These are phyloP conservation scores for Pseudocercospora macadamiae DNA, from an alignment of 2,329 filamentous ascomycete genomes.

Conservation along the genomic window DNA sequence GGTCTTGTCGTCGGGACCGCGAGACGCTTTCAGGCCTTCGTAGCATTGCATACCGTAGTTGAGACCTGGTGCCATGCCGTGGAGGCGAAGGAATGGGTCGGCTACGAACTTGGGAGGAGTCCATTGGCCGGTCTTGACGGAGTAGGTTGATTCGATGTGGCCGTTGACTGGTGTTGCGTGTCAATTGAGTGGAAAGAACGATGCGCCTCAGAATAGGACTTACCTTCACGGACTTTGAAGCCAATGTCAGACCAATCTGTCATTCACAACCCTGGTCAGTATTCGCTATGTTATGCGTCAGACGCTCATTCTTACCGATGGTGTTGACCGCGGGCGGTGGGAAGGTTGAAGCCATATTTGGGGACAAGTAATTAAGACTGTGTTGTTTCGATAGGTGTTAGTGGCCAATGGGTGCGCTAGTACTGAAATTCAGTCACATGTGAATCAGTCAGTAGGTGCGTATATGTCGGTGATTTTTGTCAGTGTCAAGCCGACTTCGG, in stretches of 20 bases:
- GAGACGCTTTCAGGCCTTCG: conserved; percentile 98
- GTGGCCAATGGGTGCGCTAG: background rate
- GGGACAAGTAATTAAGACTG: background rate
- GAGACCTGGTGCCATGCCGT: conserved; percentile 91
- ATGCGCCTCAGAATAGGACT: conserved; percentile 23
- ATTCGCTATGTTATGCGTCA: background rate
- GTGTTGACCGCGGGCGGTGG: conserved; percentile 77
- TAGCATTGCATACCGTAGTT: conserved; percentile 99
- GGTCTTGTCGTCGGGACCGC: conserved; percentile 65
- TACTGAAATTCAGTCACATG: background rate
- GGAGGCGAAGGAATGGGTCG: conserved; percentile 83
- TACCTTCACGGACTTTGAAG: conserved; percentile 89
- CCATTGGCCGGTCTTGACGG: conserved; percentile 74
- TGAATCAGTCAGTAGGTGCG: conserved; percentile 1
- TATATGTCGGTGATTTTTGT: background rate
- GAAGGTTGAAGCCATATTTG: conserved; percentile 54
- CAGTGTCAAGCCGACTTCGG: conserved; percentile 5
- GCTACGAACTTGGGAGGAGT: conserved; percentile 74
- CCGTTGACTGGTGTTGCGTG: conserved; percentile 71
- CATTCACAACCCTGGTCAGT: conserved; percentile 13
- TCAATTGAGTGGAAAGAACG: background rate
- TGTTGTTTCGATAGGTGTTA: background rate
- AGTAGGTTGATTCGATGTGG: conserved; percentile 88
- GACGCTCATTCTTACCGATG: conserved; percentile 57
- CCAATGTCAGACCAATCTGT: conserved; percentile 89